Evolutionary conservation across 345 rosid species (phyloP).

Genomic region (Raphanus sativus): DNA sequence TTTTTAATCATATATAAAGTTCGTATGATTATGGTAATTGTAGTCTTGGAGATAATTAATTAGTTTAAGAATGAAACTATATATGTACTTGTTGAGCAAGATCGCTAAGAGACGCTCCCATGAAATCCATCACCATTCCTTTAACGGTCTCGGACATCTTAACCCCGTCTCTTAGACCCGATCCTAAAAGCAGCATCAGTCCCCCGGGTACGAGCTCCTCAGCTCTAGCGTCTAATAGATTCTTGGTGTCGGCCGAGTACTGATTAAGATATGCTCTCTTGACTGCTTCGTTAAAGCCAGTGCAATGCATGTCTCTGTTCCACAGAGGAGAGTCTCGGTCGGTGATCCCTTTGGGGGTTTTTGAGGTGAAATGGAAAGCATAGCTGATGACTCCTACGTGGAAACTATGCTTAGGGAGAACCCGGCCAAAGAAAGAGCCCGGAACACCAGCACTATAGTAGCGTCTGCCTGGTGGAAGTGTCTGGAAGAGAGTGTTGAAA

Average conservation of each 20-base stretch:
- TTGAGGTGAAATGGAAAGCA: conserved; percentile 46
- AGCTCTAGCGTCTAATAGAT: conserved; percentile 39
- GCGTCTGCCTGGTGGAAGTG: conserved; percentile 31
- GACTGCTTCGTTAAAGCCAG: conserved; percentile 31
- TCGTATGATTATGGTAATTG: neutral
- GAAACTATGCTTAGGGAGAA: conserved; percentile 42
- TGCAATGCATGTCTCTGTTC: conserved; percentile 50
- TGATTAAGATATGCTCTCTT: conserved; percentile 38
- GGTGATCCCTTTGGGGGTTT: conserved; percentile 31
- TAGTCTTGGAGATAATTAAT: neutral
- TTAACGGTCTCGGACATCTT: conserved; percentile 19
- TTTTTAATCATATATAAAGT: neutral
- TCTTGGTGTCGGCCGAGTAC: conserved; percentile 33
- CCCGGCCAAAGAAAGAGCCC: conserved; percentile 38
- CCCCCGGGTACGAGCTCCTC: conserved; percentile 46
- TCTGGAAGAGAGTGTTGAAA: conserved; percentile 57
- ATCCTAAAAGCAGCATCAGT: conserved; percentile 36
- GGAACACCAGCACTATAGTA: conserved; percentile 43
- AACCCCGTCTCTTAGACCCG: conserved; percentile 27
- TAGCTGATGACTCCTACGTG: conserved; percentile 37
- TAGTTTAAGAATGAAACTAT: neutral
- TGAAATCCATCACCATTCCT: conserved; percentile 23
- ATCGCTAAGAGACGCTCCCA: conserved; percentile 35
- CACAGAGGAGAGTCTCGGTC: conserved; percentile 36
- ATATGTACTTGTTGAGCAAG: conserved; percentile 40